A percentile compares a stretch with the other conserved stretches of the same genome.
Evolutionary conservation across 352 stramenopile genomes (phyloP).

Genomic region (Globisporangium cederbergense): DNA sequence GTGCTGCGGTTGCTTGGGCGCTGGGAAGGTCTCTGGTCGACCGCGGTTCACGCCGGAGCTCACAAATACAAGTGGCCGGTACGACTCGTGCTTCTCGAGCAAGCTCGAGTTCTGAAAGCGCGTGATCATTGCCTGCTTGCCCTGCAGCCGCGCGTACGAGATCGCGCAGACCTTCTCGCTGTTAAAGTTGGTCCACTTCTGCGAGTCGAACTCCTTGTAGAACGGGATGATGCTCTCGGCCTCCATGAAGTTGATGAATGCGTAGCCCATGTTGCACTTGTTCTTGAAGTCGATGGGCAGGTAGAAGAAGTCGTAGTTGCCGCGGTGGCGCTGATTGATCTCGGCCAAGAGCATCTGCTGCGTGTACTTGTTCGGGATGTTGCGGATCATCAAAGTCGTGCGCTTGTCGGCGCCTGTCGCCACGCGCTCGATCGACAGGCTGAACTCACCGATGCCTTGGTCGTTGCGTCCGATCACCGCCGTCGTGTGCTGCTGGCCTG

Average conservation of each 20-base stretch:
- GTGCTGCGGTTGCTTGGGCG: constrained; percentile 41
- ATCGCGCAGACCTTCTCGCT: constrained; percentile 99
- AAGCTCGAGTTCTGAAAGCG: constrained; percentile 98
- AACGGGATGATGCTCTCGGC: constrained; percentile 69
- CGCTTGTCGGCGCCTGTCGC: constrained; percentile 88
- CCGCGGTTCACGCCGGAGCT: constrained; percentile 70
- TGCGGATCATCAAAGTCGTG: constrained; percentile 99
- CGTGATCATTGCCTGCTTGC: constrained; percentile 97
- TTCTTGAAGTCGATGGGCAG: constrained; percentile 99
- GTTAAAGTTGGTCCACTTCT: constrained; percentile 98
- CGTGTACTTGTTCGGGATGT: constrained; percentile 99
- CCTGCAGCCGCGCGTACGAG: constrained; percentile 97
- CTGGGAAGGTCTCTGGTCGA: constrained; percentile 63
- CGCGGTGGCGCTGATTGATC: constrained; percentile 92
- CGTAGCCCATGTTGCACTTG: constrained; percentile 99
- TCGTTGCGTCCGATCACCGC: constrained; percentile 46
- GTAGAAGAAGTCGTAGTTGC: constrained; percentile 99
- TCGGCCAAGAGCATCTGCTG: constrained; percentile 98
- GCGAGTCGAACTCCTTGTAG: constrained; percentile 79
- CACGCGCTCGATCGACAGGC: constrained; percentile 71
- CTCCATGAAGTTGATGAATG: constrained; percentile 99
- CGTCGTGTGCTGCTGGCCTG: constrained; percentile 2
- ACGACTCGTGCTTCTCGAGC: constrained; percentile 92
- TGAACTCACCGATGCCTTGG: constrained; percentile 71
- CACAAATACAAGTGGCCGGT: constrained; percentile 90